Base-by-base conservation (phyloP, 495 filamentous ascomycete genomes). In the Cercophora sp. region DNA sequence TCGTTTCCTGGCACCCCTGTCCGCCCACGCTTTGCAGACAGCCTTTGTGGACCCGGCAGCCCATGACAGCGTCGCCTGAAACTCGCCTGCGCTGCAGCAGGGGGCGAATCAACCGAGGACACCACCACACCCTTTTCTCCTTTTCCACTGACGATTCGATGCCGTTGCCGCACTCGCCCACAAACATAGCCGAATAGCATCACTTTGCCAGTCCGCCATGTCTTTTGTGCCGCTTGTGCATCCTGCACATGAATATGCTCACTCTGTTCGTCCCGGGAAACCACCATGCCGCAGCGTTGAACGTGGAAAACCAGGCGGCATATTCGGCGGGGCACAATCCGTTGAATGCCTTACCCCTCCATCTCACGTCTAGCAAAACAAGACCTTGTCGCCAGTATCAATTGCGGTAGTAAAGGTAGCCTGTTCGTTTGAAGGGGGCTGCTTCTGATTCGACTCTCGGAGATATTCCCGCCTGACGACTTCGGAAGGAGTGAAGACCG, bases 71-170 rank as follows among this genome's bases (percentile, higher is more conserved):
- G 39, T 53, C 56, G 58, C 54, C 57, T 68, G 65, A 68, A 68
- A 68, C 65, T 63, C 60, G 64, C 64, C 64, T 59, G 55, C 59
- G 55, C 60, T 63, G 46, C 48, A 59, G 56, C 50, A 47, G 54
- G 62, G 51, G 54, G 59, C 52, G 36, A 45, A 62, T 57, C 59
- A 40, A 51, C 48, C 48, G 50, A 42, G 18, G 39, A 27, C 25
- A 49, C 42, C 48, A 51, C 48, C 48, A 40, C 25, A 40, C 48
- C 37, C 20, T 23, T 15, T 19, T 15, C 31, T 20, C 27, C 22
- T 16, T 44, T 24, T 25, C 45, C n/a, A n/a, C n/a, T n/a, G n/a
- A n/a, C 27, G 50, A 45, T 44, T 43, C 50, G 29, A 45, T 37
- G 40, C 40, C 39, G 50, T 35, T 26, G 27, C 40, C 27, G 19